Conservation (phyloP, 108 stramenopile genomes). For the Stephanodiscus triporus region DNA sequence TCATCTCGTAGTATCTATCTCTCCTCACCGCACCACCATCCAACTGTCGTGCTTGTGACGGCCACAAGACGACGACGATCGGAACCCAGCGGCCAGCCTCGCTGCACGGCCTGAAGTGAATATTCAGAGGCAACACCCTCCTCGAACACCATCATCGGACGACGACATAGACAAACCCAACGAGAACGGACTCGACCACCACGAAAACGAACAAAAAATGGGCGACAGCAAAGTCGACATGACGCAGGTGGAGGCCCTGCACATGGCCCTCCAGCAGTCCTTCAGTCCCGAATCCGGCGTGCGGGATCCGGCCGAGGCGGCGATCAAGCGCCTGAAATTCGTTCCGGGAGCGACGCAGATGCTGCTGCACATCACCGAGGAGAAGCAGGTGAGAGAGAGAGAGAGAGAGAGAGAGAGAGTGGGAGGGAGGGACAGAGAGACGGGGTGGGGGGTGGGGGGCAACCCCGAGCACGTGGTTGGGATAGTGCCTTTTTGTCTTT, state of each 20-base stretch:
- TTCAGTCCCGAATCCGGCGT: conserved; percentile 80
- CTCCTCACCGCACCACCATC: too few relatives aligned
- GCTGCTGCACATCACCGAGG: conserved; percentile 82
- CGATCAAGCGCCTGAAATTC: conserved; percentile 85
- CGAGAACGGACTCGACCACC: too few relatives aligned
- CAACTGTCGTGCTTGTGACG: too few relatives aligned
- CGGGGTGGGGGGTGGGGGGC: neutral
- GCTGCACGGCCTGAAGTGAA: too few relatives aligned
- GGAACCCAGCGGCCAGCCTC: too few relatives aligned
- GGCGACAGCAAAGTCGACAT: conserved; percentile 11
- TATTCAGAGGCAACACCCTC: too few relatives aligned
- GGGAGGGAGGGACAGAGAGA: neutral
- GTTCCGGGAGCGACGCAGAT: conserved; percentile 73
- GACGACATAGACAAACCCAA: too few relatives aligned
- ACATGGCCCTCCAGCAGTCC: conserved; percentile 88
- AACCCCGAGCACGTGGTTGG: neutral
- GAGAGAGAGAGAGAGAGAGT: neutral
- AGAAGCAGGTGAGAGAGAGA: conserved; percentile 75
- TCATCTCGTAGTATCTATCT: too few relatives aligned
- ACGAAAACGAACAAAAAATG: neutral
- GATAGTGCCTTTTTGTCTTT: neutral
- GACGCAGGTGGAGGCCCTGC: conserved; percentile 80
- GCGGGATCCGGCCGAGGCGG: conserved; percentile 80
- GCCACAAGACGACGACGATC: too few relatives aligned
- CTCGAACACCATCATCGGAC: too few relatives aligned